phyloP scores from a whole-genome alignment of 108 stramenopile genomes.

The Bacterosira constricta region DNA sequence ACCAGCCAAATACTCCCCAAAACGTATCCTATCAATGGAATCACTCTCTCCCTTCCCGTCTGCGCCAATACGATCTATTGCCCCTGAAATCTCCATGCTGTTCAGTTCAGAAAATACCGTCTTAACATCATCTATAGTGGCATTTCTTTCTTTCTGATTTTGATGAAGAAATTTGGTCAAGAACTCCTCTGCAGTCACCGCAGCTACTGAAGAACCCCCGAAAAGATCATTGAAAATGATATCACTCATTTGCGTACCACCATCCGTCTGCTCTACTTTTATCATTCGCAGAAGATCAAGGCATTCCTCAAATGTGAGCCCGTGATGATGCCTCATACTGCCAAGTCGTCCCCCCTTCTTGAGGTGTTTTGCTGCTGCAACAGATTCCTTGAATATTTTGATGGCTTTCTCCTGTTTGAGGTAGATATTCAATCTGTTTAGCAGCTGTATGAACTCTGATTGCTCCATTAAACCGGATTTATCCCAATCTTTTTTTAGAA shows the following conservation, averaged over 20 bases:
- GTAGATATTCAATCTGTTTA: constrained; percentile 70
- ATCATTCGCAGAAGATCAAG: constrained; percentile 47
- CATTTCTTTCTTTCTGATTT: constrained; percentile 56
- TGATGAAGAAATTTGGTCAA: constrained; percentile 51
- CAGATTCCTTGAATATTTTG: constrained; percentile 35
- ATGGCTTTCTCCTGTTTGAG: constrained; percentile 44
- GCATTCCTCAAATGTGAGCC: constrained; percentile 57
- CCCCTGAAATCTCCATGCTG: constrained; percentile 51
- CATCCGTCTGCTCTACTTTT: constrained; percentile 24
- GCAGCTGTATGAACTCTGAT: constrained; percentile 58
- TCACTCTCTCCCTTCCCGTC: neutral
- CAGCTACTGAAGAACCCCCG: constrained; percentile 38
- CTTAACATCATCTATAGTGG: constrained; percentile 56
- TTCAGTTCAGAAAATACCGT: constrained; percentile 50
- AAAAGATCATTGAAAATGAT: constrained; percentile 59
- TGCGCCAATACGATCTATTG: constrained; percentile 38
- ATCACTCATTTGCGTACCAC: constrained; percentile 20
- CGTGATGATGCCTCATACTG: constrained; percentile 1
- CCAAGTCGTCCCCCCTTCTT: neutral
- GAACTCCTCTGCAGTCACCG: constrained; percentile 61
- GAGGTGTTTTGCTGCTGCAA: neutral
- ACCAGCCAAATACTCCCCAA: constrained; percentile 60
- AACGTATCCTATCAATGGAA: constrained; percentile 68
- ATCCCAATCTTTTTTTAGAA: constrained; percentile 55
- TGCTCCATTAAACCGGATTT: constrained; percentile 44